Evolutionary conservation across 805 yeast genomes (phyloP).

Genomic region (Sugiyamaella valdiviana): DNA sequence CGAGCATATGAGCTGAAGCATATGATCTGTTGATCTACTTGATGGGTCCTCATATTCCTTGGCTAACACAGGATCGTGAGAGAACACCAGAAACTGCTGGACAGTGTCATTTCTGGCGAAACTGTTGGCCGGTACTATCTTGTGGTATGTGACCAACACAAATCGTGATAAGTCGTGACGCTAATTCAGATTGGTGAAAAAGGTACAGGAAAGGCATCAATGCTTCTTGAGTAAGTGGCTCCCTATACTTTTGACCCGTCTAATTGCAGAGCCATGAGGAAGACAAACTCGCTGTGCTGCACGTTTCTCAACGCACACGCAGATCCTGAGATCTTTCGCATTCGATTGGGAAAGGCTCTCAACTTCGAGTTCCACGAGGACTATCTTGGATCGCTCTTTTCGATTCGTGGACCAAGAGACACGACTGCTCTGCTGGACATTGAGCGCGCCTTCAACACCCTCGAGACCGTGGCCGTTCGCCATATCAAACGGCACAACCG

Average conservation of each 20-base stretch:
- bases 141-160: constrained; percentile 26
- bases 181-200: constrained; percentile 59
- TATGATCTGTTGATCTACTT: no score
- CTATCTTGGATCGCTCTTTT: constrained; percentile 73
- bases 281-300: constrained; percentile 56
- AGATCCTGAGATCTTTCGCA: constrained; percentile 75
- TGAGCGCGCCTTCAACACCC: constrained; percentile 70
- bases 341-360: constrained; percentile 68
- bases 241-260: background rate
- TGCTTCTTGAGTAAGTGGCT: constrained; percentile 46
- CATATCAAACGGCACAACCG: constrained; percentile 33
- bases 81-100: constrained; percentile 58
- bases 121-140: constrained; percentile 62
- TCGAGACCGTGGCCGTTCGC: constrained; percentile 64
- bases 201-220: constrained; percentile 79
- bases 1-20: no score
- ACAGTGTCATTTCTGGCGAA: constrained; percentile 60
- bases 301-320: constrained; percentile 76
- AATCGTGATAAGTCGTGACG: background rate
- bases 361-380: constrained; percentile 72
- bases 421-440: constrained; percentile 76
- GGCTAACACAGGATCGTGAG: constrained; percentile 50
- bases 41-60: constrained; percentile 38
- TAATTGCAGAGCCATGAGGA: constrained; percentile 44
- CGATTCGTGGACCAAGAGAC: constrained; percentile 78